These are phyloP conservation scores for Xylariaceae sp. DNA, from an alignment of 2,329 filamentous ascomycete species.

Conservation along the genomic window DNA sequence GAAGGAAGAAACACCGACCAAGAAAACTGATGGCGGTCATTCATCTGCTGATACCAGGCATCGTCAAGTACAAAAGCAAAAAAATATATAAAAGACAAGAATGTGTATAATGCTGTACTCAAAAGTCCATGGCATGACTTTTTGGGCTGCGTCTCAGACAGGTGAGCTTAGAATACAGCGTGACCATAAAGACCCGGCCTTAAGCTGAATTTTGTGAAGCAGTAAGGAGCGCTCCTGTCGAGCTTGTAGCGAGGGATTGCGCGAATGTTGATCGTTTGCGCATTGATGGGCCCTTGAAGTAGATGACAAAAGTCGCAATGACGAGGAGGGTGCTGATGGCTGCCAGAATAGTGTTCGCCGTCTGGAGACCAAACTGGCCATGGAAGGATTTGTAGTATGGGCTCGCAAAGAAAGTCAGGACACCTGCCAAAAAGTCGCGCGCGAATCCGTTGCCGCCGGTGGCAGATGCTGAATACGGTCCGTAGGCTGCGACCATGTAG, in stretches of 20 bases:
- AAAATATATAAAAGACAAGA: no score
- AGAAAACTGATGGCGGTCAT: no score
- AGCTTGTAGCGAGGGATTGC: slow-evolving; percentile 35
- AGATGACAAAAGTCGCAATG: slow-evolving; percentile 51
- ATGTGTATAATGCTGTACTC: no score
- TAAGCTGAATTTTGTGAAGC: neutral
- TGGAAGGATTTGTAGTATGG: slow-evolving; percentile 48
- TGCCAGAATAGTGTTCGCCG: slow-evolving; percentile 49
- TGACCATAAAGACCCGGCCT: no score
- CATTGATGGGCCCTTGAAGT: slow-evolving; percentile 50
- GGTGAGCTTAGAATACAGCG: no score
- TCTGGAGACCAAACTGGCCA: slow-evolving; percentile 41
- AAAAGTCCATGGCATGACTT: no score
- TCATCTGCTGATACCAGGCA: no score
- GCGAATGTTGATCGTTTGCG: slow-evolving; percentile 49
- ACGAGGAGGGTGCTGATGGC: slow-evolving; percentile 46
- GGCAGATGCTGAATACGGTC: slow-evolving; percentile 59
- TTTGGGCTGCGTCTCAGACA: no score
- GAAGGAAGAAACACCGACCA: no score
- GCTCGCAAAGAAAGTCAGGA: slow-evolving; percentile 55
- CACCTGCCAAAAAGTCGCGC: slow-evolving; percentile 59
- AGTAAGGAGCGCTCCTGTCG: neutral
- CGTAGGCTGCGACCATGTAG: slow-evolving; percentile 64
- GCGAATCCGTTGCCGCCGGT: slow-evolving; percentile 63
- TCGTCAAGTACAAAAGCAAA: no score